These are phyloP conservation scores for Nakazawaea populi DNA, from an alignment of 805 yeast genomes.

Conservation along the genomic window DNA sequence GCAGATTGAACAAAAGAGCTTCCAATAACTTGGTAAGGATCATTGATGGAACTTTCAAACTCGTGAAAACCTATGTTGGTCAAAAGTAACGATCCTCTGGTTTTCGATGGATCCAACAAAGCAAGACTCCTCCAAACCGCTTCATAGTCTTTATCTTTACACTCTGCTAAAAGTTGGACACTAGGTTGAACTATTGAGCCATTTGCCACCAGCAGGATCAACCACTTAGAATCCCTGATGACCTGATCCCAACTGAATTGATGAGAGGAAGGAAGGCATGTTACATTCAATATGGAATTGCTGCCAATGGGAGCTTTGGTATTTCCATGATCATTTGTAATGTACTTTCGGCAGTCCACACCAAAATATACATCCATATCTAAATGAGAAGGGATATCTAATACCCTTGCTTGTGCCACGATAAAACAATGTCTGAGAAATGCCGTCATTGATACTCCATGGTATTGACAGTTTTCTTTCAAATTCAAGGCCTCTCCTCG, in stretches of 20 bases:
- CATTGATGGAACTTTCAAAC: not conserved
- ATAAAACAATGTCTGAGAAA: conserved; percentile 3
- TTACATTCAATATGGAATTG: not conserved
- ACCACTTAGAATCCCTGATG: not conserved
- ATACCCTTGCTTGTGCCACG: not conserved
- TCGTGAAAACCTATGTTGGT: conserved; percentile 6
- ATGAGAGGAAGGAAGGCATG: not conserved
- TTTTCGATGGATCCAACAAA: not conserved
- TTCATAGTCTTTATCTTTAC: not conserved
- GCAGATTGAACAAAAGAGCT: conserved; percentile 4
- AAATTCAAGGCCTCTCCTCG: not conserved
- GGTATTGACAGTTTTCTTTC: not conserved
- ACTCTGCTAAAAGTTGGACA: not conserved
- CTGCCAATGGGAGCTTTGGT: not conserved
- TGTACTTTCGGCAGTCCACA: conserved; percentile 4
- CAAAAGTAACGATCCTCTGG: conserved; percentile 5
- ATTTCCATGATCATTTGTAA: not conserved
- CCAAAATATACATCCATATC: not conserved
- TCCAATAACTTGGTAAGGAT: not conserved
- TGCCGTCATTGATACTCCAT: conserved; percentile 2
- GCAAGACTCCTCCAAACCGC: not conserved
- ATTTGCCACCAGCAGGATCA: not conserved
- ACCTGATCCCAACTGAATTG: not conserved
- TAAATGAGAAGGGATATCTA: not conserved
- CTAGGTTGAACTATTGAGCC: not conserved